Conservation (phyloP, 306 rosid genomes). For the Quercus mongolica region DNA sequence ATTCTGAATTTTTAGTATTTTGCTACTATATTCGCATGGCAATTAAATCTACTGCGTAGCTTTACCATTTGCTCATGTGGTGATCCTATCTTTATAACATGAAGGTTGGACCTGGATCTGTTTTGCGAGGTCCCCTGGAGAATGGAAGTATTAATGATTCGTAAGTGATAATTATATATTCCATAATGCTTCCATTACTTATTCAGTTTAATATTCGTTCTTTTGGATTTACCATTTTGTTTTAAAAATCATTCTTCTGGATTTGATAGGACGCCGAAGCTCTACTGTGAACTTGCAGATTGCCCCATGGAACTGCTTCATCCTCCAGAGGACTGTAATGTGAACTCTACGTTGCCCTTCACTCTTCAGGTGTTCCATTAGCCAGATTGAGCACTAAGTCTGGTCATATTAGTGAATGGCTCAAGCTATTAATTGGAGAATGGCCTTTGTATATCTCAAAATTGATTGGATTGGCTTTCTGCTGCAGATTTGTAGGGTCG, state of each 20-base stretch:
- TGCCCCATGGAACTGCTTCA: conserved; percentile 87
- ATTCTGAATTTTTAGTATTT: background rate
- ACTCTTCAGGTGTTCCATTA: conserved; percentile 86
- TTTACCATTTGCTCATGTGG: conserved; percentile 19
- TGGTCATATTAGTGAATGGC: conserved; percentile 20
- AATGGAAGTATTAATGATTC: conserved; percentile 30
- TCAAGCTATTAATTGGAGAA: conserved; percentile 10
- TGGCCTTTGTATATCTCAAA: conserved; percentile 11
- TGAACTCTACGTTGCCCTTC: conserved; percentile 90
- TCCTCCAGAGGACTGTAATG: conserved; percentile 96
- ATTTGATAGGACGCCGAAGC: conserved; percentile 55
- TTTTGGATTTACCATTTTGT: conserved; percentile 12
- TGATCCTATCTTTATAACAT: conserved; percentile 28
- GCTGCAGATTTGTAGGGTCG: conserved; percentile 90
- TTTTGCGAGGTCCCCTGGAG: conserved; percentile 82
- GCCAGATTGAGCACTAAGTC: conserved; percentile 30
- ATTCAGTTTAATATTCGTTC: conserved; percentile 13
- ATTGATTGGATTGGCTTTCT: conserved; percentile 34
- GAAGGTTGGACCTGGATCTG: conserved; percentile 87
- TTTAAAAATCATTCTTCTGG: background rate
- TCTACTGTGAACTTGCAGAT: conserved; percentile 67
- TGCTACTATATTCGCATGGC: conserved; percentile 4
- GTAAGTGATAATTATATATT: conserved; percentile 47
- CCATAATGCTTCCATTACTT: background rate
- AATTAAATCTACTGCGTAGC: background rate